Percentiles rank a stretch among this genome's conserved stretches.
These are phyloP conservation scores for Chaetoceros tenuissimus DNA, from an alignment of 108 stramenopile species.

Conservation along the genomic window DNA sequence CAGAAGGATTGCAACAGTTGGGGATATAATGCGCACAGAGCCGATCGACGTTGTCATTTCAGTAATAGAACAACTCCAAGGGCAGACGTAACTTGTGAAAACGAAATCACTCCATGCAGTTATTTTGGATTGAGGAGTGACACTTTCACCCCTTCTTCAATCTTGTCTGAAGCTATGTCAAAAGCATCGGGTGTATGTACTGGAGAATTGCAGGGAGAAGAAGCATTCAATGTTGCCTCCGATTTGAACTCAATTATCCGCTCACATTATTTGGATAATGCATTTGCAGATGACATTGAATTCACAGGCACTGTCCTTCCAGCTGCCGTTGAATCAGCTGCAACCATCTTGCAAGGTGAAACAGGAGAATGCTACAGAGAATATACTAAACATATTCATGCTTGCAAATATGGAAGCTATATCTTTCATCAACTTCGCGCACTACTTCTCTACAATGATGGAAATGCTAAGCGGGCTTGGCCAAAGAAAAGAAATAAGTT, in stretches of 20 bases:
- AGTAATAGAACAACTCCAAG: background rate
- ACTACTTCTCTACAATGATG: background rate
- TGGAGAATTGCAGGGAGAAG: background rate
- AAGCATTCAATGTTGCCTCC: background rate
- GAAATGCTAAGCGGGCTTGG: background rate
- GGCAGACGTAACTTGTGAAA: background rate
- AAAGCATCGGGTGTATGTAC: background rate
- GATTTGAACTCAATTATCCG: background rate
- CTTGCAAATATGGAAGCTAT: background rate
- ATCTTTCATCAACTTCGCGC: background rate
- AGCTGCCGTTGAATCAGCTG: background rate
- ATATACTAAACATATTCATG: background rate
- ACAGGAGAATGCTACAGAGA: background rate
- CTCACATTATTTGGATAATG: background rate
- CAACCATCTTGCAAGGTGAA: background rate
- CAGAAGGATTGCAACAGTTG: background rate
- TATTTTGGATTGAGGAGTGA: background rate
- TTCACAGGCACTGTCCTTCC: background rate
- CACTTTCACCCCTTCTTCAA: background rate
- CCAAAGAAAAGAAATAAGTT: background rate
- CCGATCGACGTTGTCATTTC: background rate
- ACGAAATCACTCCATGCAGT: background rate
- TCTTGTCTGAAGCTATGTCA: background rate
- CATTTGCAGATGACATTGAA: background rate
- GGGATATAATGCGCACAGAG: background rate